phyloP scores from a whole-genome alignment of 805 yeast genomes.

The Ogataea polymorpha region DNA sequence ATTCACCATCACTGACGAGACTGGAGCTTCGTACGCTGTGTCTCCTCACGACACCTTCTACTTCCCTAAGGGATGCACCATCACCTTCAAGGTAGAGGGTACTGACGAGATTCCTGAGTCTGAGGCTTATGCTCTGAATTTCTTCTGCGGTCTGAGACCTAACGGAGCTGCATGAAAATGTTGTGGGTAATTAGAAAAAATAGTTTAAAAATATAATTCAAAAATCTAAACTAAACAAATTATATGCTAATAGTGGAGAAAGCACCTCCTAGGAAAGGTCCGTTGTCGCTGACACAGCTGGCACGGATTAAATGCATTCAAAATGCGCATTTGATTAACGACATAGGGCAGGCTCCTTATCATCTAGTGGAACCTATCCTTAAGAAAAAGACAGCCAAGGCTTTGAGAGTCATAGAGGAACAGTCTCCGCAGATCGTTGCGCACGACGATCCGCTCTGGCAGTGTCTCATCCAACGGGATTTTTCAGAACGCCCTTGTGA shows the following conservation, averaged over 20 bases:
- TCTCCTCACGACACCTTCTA: conserved; percentile 66
- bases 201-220: conserved; percentile 1
- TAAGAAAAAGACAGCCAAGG: conserved; percentile 42
- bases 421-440: conserved; percentile 42
- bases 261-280: conserved; percentile 24
- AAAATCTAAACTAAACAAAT: background rate
- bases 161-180: conserved; percentile 30
- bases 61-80: conserved; percentile 65
- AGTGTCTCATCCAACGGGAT: conserved; percentile 41
- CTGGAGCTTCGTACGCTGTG: conserved; percentile 55
- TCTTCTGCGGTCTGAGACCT: conserved; percentile 60
- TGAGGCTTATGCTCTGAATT: conserved; percentile 60
- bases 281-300: conserved; percentile 25
- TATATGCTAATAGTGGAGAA: conserved; percentile 11
- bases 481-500: conserved; percentile 43
- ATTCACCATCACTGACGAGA: conserved; percentile 59
- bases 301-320: conserved; percentile 31
- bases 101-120: conserved; percentile 30
- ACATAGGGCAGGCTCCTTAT: conserved; percentile 36
- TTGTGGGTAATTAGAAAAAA: conserved; percentile 7
- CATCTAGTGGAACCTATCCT: conserved; percentile 49
- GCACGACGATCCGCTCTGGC: conserved; percentile 46
- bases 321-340: conserved; percentile 31
- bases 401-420: conserved; percentile 39
- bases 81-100: conserved; percentile 53